These are phyloP conservation scores for Ophiosphaerella herpotricha DNA, from an alignment of 2,329 filamentous ascomycete genomes.

Conservation along the genomic window DNA sequence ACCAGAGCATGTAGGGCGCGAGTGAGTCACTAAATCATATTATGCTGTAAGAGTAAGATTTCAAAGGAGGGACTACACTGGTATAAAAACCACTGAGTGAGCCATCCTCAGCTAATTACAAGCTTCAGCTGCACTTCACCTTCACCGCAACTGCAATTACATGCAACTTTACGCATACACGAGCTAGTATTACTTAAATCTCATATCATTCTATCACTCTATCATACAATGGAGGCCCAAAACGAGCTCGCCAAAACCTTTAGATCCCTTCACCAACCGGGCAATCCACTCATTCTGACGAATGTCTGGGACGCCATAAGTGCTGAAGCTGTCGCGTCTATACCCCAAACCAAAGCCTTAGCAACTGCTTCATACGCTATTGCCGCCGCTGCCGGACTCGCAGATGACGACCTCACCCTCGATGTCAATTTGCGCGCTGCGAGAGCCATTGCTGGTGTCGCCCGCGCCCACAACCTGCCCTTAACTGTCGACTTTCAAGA, in stretches of 20 bases:
- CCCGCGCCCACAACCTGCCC: constrained; percentile 50
- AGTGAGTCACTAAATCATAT: no score
- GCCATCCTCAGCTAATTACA: no score
- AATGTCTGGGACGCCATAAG: constrained; percentile 62
- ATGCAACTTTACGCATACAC: background rate
- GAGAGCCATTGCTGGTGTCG: constrained; percentile 51
- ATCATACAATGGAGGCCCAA: background rate
- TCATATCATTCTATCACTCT: background rate
- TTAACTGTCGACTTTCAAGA: constrained; percentile 65
- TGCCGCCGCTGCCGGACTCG: constrained; percentile 36
- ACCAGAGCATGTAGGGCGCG: no score
- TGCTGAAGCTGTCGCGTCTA: constrained; percentile 51
- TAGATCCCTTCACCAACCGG: constrained; percentile 55
- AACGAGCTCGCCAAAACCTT: constrained; percentile 7
- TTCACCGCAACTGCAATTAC: no score
- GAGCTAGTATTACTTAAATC: background rate
- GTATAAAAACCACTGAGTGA: no score
- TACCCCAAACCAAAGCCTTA: constrained; percentile 50
- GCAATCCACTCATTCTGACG: constrained; percentile 57
- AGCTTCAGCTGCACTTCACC: no score
- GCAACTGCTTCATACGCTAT: constrained; percentile 46
- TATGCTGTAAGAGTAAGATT: no score
- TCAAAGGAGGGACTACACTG: no score
- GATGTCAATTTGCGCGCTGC: constrained; percentile 58
- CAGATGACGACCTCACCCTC: constrained; percentile 51